Conservation (phyloP, 192 early-diverging fungal genomes). For the Lunasporangiospora selenospora region DNA sequence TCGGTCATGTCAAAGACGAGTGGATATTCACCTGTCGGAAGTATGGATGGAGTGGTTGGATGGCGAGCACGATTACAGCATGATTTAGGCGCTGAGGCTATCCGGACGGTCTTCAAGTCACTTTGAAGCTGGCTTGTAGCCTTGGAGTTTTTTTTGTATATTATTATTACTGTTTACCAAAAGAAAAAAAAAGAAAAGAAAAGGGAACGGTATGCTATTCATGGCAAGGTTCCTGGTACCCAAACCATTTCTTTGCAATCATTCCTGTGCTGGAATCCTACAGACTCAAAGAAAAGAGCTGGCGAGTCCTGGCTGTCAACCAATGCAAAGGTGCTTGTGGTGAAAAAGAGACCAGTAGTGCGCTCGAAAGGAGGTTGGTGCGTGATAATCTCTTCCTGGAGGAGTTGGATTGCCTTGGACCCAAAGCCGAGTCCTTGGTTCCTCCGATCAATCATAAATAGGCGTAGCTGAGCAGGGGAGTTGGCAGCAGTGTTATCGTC, state of each 20-base stretch:
- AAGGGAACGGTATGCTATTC: not conserved
- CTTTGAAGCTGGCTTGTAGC: too few relatives aligned
- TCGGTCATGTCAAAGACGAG: too few relatives aligned
- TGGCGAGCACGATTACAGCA: too few relatives aligned
- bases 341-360: not conserved
- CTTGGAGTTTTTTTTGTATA: too few relatives aligned
- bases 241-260: constrained; percentile 8
- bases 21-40: too few relatives aligned
- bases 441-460: constrained; percentile 30
- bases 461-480: not conserved
- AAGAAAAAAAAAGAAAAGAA: constrained; percentile 3
- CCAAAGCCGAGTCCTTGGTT: constrained; percentile 41
- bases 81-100: too few relatives aligned
- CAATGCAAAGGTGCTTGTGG: constrained; percentile 6
- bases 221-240: not conserved
- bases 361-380: not conserved
- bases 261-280: constrained; percentile 7
- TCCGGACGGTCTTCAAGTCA: too few relatives aligned
- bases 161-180: too few relatives aligned
- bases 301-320: constrained; percentile 31
- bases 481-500: too few relatives aligned
- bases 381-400: constrained; percentile 2
- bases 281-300: constrained; percentile 23
- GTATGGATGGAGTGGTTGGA: too few relatives aligned
- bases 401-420: constrained; percentile 9